Conservation (phyloP, 257 asterid genomes). For the Agastache rugosa region DNA sequence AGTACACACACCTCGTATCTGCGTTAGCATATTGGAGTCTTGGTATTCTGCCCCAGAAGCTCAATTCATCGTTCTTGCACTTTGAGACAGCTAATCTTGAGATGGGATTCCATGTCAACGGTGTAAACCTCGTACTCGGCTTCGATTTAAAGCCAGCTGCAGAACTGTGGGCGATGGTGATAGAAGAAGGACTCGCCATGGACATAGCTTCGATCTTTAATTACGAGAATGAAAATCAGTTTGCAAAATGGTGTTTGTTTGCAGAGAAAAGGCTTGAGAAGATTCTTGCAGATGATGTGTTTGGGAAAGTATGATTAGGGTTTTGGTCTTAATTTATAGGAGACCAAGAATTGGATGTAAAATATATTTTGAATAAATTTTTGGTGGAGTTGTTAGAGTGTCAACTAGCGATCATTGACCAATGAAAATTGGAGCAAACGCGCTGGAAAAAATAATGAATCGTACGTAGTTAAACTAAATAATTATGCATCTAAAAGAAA, state of each 20-base stretch:
- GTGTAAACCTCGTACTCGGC: slow-evolving; percentile 31
- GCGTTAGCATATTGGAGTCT: slow-evolving; percentile 8
- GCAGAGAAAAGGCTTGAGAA: background rate
- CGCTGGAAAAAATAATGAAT: background rate
- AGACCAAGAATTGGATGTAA: background rate
- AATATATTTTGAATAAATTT: background rate
- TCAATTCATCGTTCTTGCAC: slow-evolving; percentile 22
- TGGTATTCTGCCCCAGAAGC: slow-evolving; percentile 25
- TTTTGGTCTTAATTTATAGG: slow-evolving; percentile 6
- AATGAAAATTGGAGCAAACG: background rate
- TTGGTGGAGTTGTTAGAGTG: slow-evolving; percentile 3
- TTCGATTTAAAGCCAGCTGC: background rate
- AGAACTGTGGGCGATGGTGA: slow-evolving; percentile 18
- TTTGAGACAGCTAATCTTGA: slow-evolving; percentile 39
- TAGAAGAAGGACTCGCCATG: slow-evolving; percentile 40
- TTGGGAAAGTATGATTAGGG: background rate
- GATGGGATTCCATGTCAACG: slow-evolving; percentile 46
- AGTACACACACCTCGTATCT: slow-evolving; percentile 31
- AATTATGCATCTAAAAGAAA: too few relatives aligned
- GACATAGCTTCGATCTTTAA: slow-evolving; percentile 28
- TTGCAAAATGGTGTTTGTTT: background rate
- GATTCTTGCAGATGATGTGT: background rate
- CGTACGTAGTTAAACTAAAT: background rate
- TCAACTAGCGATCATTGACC: slow-evolving; percentile 12
- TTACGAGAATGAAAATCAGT: background rate